Conservation (phyloP, 176 grass and related monocot species). For the Eragrostis nindensis region DNA sequence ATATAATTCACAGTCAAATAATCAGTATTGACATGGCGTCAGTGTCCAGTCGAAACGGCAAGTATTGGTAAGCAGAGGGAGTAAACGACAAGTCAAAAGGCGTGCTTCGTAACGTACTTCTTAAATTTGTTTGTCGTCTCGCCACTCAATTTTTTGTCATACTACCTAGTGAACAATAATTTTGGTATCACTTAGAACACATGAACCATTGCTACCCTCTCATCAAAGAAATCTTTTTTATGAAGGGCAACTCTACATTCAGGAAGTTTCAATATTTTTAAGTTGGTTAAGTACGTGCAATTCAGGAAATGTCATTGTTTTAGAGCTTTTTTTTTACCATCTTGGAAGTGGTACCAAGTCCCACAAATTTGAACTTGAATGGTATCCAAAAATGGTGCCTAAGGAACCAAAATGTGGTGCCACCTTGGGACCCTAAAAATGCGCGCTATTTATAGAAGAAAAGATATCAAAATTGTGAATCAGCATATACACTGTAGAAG, state of each 20-base stretch:
- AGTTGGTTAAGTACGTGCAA: neutral
- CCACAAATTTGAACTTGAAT: too few species aligned
- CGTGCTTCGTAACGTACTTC: neutral
- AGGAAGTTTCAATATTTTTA: neutral
- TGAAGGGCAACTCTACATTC: neutral
- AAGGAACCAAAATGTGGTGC: too few species aligned
- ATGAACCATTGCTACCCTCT: neutral
- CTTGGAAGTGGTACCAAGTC: too few species aligned
- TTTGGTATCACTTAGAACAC: neutral
- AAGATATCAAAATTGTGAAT: neutral
- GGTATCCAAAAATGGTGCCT: too few species aligned
- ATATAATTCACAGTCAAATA: neutral
- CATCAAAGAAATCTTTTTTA: neutral
- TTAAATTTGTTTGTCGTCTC: constrained; percentile 1
- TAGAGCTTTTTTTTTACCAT: neutral
- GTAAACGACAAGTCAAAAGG: neutral
- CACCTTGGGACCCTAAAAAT: too few species aligned
- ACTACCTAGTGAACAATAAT: neutral
- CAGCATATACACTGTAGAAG: neutral
- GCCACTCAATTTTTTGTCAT: neutral
- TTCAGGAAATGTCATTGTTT: neutral
- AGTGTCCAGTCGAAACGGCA: neutral
- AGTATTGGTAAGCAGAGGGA: neutral
- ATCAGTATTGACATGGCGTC: neutral
- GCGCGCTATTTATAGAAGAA: too few species aligned